Percentiles rank a stretch among this genome's conserved stretches.
These are phyloP conservation scores for Leishmania gerbilli DNA, from an alignment of 208 protist species.

Conservation along the genomic window DNA sequence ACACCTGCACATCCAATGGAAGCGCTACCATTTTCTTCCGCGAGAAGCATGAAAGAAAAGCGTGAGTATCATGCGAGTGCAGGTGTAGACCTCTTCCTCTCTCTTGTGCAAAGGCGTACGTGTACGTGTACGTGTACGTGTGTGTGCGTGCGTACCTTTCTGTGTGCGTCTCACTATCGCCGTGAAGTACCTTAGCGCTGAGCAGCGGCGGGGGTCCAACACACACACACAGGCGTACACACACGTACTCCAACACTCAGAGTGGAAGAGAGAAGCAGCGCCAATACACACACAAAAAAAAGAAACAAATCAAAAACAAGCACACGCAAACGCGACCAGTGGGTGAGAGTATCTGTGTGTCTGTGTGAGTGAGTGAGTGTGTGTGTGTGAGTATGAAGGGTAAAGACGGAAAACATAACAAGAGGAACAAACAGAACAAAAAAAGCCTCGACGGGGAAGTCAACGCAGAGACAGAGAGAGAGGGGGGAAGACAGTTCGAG, in stretches of 20 bases:
- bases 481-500: neutral
- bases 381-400: neutral
- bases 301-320: constrained; percentile 5
- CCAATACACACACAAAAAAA: constrained; percentile 17
- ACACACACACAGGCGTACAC: neutral
- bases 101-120: neutral
- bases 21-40: neutral
- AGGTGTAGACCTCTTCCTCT: neutral
- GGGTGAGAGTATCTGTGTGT: too few relatives aligned
- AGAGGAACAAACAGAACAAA: neutral
- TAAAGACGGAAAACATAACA: neutral
- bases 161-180: neutral
- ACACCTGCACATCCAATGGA: constrained; percentile 4
- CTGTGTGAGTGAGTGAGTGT: too few relatives aligned
- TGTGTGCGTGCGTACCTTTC: neutral
- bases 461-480: neutral
- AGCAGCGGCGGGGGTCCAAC: neutral
- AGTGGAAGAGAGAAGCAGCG: neutral
- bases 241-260: neutral
- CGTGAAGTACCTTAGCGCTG: neutral
- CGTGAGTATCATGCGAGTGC: neutral
- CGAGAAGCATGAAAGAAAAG: constrained; percentile 2
- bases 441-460: neutral
- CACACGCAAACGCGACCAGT: neutral
- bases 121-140: neutral